Conservation (phyloP, 1,284 basidiomycete genomes). For the Malassezia equina region DNA sequence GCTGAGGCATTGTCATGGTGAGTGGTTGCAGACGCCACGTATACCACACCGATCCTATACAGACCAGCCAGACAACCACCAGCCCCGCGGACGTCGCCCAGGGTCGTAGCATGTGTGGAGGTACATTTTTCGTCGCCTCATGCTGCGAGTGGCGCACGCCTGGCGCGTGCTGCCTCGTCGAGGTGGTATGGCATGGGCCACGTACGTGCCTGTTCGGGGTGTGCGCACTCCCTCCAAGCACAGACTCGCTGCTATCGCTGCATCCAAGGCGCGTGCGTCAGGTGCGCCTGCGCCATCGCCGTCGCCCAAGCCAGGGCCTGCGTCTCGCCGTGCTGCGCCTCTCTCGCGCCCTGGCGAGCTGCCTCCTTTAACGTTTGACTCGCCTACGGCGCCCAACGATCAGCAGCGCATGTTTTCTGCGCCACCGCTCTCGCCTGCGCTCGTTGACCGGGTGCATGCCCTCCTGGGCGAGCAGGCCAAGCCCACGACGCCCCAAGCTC, state of each 20-base stretch:
- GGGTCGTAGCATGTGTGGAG: background rate
- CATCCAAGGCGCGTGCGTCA: background rate
- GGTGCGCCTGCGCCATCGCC: background rate
- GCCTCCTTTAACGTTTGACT: conserved; percentile 7
- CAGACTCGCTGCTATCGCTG: background rate
- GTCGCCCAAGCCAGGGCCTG: too few relatives aligned
- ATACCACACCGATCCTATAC: background rate
- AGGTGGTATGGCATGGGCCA: background rate
- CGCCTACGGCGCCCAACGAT: background rate
- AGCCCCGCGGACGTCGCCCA: background rate
- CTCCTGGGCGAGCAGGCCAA: conserved; percentile 11
- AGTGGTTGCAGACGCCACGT: background rate
- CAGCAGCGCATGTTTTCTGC: background rate
- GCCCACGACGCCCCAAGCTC: conserved; percentile 16
- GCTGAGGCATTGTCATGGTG: background rate
- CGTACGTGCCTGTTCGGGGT: background rate
- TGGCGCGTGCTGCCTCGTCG: background rate
- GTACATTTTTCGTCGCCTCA: background rate
- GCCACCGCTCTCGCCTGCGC: conserved; percentile 13
- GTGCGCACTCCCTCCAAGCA: background rate
- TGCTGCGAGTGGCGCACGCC: background rate
- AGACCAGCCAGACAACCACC: background rate
- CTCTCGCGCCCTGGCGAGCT: conserved; percentile 12
- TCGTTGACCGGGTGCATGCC: conserved; percentile 8
- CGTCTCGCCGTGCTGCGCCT: background rate